phyloP scores from a whole-genome alignment of 305 asterid species.

The Fraxinus nigra region DNA sequence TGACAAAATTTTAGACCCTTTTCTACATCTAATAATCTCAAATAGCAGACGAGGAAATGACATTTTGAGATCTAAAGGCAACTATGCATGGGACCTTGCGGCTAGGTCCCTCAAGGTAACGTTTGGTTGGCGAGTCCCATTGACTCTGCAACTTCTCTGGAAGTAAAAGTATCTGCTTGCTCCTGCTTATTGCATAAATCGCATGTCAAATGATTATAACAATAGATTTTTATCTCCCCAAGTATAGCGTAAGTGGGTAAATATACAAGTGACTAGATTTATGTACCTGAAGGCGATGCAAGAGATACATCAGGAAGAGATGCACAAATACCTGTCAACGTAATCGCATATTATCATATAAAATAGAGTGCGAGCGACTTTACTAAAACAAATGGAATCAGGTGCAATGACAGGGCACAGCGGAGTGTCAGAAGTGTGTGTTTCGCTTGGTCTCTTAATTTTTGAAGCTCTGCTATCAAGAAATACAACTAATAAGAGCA shows the following conservation, averaged over 20 bases:
- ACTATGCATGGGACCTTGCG: neutral
- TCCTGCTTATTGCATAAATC: conserved; percentile 50
- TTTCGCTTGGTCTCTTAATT: neutral
- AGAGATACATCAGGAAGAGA: conserved; percentile 96
- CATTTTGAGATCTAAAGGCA: conserved; percentile 15
- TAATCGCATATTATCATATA: conserved; percentile 23
- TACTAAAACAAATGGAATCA: conserved; percentile 14
- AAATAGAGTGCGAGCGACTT: conserved; percentile 7
- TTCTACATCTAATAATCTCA: neutral
- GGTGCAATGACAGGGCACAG: neutral
- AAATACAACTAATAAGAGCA: neutral
- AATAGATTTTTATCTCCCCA: conserved; percentile 9
- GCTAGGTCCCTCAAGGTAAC: conserved; percentile 46
- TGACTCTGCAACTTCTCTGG: conserved; percentile 79
- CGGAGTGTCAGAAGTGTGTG: neutral
- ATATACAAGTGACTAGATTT: conserved; percentile 14
- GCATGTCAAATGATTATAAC: conserved; percentile 8
- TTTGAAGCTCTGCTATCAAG: neutral
- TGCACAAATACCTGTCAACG: conserved; percentile 92
- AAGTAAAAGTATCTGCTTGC: conserved; percentile 80
- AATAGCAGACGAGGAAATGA: neutral
- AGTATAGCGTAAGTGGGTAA: neutral
- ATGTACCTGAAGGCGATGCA: conserved; percentile 97
- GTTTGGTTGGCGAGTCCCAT: conserved; percentile 81
- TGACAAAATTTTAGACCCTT: neutral